Conservation (phyloP, 192 early-diverging fungal genomes). For the Entomortierella chlamydospora region DNA sequence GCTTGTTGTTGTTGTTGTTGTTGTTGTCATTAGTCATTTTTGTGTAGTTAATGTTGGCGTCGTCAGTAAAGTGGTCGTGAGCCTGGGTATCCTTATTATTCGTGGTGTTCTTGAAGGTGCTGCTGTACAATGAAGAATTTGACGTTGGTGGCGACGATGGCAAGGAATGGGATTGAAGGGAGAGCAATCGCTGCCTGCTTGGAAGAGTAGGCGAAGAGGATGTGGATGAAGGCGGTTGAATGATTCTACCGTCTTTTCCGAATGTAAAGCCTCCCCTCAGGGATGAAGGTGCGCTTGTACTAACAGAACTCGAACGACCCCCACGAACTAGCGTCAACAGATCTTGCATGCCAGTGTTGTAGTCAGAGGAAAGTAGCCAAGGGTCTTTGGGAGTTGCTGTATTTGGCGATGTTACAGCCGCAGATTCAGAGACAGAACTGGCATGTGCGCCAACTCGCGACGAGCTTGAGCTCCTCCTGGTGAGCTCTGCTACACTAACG, state of each 20-base stretch:
- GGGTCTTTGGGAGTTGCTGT: constrained; percentile 9
- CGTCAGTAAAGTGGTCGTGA: constrained; percentile 24
- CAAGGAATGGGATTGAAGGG: constrained; percentile 14
- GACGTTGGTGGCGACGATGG: constrained; percentile 7
- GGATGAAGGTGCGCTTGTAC: constrained; percentile 33
- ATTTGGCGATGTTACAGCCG: not conserved
- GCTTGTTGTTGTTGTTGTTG: constrained; percentile 9
- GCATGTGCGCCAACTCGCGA: not conserved
- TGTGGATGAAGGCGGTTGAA: constrained; percentile 12
- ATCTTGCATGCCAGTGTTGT: constrained; percentile 53
- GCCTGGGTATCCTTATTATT: constrained; percentile 42
- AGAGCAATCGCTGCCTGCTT: constrained; percentile 3
- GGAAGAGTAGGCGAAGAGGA: constrained; percentile 5
- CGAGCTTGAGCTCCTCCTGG: not conserved
- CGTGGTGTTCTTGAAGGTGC: constrained; percentile 1
- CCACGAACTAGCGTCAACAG: constrained; percentile 43
- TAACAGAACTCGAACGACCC: constrained; percentile 46
- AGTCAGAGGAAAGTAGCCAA: constrained; percentile 47
- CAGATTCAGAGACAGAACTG: constrained; percentile 5
- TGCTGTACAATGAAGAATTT: constrained; percentile 26
- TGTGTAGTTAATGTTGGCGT: constrained; percentile 12
- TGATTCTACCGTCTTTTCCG: constrained; percentile 39
- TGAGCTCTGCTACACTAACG: constrained; percentile 24
- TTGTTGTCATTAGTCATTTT: constrained; percentile 13
- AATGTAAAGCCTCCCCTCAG: constrained; percentile 13